Base-by-base conservation (phyloP, 164 flowering plant species). In the Vitis amurensis region DNA sequence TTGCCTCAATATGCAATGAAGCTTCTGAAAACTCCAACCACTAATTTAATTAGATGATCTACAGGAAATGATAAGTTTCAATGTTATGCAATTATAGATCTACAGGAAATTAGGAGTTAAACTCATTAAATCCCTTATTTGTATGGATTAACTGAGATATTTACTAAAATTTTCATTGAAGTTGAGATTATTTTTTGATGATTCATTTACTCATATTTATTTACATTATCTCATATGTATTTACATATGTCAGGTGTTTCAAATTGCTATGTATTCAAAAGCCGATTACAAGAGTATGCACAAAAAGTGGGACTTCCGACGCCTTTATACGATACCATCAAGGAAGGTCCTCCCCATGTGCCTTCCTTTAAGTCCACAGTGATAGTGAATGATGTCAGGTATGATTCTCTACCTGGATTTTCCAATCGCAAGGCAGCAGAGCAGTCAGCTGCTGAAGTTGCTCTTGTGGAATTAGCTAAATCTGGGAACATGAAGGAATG, bases 401-500 rank as follows among this genome's bases (percentile, higher is more conserved):
- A 92, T 78, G 86, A 89, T 71, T 96, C 99, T 55, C 79, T 96
- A 53, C 89, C 90, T n/a, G 97, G 94, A 37, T 96, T 96, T 80
- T 84, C 60, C 63, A 96, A 87, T 82, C 91, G 97, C n/a, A 96
- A 93, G 77, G 93, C 92, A 1, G 97, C 98, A 15, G 99, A 96
- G 76, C 99, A 96, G 73, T 96, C 98, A 62, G 98, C 99, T 67
- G 98, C 99, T 56, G 98, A 96, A 83, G 83, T 96, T 72, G 98
- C 99, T 73, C 87, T 96, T 31, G 1, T 74, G 74, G 88, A 86
- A 76, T 73, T 96, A 51, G 72, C 89, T 15, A 89, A 87, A 59
- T 74, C 84, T 27, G 88, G 86, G 64, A 76, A 79, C 50, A 67
- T 78, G 70, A 76, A 77, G 27, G 80, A 76, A 58, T 69, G 80